Percentiles rank a stretch among this genome's conserved stretches.
Conservation (phyloP, 257 asterid genomes). For the Nicotiana knightiana region DNA sequence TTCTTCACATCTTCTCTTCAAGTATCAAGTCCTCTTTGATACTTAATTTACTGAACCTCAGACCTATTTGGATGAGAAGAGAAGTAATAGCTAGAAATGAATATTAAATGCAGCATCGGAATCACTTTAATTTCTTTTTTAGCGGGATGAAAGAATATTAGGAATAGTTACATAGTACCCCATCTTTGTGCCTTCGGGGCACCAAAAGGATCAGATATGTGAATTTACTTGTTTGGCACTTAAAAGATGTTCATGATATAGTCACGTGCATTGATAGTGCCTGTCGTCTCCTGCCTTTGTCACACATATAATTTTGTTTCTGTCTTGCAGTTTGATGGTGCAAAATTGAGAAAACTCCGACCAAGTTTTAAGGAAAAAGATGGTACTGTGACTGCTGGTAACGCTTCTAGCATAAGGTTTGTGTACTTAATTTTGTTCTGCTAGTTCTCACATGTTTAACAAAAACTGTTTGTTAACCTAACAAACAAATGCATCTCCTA, state of each 20-base stretch:
- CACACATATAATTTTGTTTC: conserved; percentile 1
- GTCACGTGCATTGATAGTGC: neutral
- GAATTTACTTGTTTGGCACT: neutral
- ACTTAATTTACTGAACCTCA: neutral
- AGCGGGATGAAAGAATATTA: neutral
- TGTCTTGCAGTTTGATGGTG: conserved; percentile 76
- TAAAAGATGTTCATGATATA: neutral
- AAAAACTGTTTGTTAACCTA: neutral
- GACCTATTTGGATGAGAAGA: neutral
- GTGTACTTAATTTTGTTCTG: conserved; percentile 2
- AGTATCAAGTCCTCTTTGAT: neutral
- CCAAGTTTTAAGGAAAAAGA: conserved; percentile 98
- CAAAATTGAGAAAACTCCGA: conserved; percentile 87
- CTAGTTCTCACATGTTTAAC: neutral
- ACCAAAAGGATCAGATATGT: neutral
- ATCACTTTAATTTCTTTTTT: neutral
- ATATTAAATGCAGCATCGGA: neutral
- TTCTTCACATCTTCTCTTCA: neutral
- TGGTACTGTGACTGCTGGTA: conserved; percentile 96
- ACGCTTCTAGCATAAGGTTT: conserved; percentile 97
- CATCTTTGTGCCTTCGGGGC: neutral
- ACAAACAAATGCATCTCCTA: conserved; percentile 1
- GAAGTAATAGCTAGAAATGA: neutral
- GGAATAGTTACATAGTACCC: neutral
- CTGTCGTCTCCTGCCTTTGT: neutral